A percentile compares a stretch with the other conserved stretches of the same genome.
These are phyloP conservation scores for Linanthus parryae DNA, from an alignment of 148 eudicot species.

Conservation along the genomic window DNA sequence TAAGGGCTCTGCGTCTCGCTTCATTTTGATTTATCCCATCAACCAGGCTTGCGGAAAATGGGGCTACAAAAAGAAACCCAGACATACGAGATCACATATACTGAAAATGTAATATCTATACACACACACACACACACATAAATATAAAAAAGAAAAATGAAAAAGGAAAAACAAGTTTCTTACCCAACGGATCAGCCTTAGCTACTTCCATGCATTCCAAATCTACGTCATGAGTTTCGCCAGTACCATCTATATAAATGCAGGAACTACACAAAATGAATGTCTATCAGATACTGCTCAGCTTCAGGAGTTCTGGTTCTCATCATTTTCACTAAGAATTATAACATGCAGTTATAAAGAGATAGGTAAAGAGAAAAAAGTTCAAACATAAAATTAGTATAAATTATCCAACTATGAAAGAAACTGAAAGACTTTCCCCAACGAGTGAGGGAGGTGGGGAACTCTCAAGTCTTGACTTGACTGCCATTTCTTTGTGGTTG, in stretches of 20 bases:
- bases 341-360: background rate
- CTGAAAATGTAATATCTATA: too few species aligned
- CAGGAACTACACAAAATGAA: slow-evolving; percentile 49
- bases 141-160: background rate
- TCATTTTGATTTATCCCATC: slow-evolving; percentile 92
- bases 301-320: background rate
- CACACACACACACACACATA: too few species aligned
- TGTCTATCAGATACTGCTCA: slow-evolving; percentile 1
- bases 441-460: too few species aligned
- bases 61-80: slow-evolving; percentile 53
- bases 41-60: slow-evolving; percentile 57
- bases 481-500: too few species aligned
- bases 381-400: too few species aligned
- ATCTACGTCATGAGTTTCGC: slow-evolving; percentile 54
- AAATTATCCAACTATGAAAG: too few species aligned
- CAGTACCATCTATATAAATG: slow-evolving; percentile 53
- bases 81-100: too few species aligned
- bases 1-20: slow-evolving; percentile 71
- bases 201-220: slow-evolving; percentile 43
- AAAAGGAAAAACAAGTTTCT: too few species aligned
- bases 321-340: background rate
- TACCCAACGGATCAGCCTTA: slow-evolving; percentile 70
- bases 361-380: background rate
- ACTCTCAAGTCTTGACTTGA: too few species aligned
- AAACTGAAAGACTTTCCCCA: too few species aligned